A percentile compares a stretch with the other conserved stretches of the same genome.
Evolutionary conservation across 2,329 filamentous ascomycete genomes (phyloP).

Genomic region (Apiospora phragmitis): DNA sequence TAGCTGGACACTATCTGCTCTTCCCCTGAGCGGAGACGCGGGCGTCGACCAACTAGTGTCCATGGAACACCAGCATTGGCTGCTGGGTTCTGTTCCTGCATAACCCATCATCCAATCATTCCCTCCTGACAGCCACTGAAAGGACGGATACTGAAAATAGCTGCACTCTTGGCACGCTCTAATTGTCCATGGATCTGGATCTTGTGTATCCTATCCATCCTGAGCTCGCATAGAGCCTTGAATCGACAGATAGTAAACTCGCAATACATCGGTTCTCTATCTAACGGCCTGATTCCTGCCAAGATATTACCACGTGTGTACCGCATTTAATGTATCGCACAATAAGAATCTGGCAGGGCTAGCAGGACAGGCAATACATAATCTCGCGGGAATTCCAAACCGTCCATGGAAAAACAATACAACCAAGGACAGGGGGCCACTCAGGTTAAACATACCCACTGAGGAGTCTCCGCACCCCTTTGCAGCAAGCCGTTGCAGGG

Average conservation of each 20-base stretch:
- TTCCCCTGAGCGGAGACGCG: slow-evolving; percentile 3
- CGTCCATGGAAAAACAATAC: slow-evolving; percentile 2
- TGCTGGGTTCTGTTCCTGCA: background rate
- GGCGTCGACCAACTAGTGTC: background rate
- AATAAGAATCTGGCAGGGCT: background rate
- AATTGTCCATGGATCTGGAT: background rate
- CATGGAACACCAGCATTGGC: background rate
- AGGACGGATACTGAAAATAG: slow-evolving; percentile 1
- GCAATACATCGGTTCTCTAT: background rate
- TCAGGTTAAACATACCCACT: slow-evolving; percentile 8
- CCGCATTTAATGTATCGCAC: background rate
- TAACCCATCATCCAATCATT: background rate
- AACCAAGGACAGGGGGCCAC: slow-evolving; percentile 4
- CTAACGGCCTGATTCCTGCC: background rate
- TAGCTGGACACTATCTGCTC: background rate
- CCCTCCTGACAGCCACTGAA: background rate
- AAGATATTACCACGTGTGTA: background rate
- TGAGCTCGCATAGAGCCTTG: background rate
- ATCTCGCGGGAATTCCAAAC: slow-evolving; percentile 5
- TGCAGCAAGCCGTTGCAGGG: slow-evolving; percentile 7
- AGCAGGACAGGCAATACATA: background rate
- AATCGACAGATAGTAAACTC: background rate
- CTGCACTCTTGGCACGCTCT: background rate
- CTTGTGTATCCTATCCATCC: background rate
- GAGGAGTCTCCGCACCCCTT: slow-evolving; percentile 1